Base-by-base conservation (phyloP, 2,329 filamentous ascomycete species). In the Pseudodiploospora longispora region DNA sequence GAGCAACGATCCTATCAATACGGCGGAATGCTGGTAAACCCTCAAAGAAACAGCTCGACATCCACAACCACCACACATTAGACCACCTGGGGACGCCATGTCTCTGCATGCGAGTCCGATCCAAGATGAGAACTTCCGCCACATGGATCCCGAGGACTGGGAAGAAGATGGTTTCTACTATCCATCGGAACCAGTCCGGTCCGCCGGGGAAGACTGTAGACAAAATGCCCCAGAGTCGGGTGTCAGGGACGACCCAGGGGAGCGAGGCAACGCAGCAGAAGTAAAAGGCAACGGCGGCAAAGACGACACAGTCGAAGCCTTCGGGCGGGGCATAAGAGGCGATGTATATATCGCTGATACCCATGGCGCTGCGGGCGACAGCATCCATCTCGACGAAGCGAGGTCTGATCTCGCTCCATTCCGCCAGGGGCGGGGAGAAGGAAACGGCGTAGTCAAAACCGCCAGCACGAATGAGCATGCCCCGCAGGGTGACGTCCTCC, bases 381-480 rank as follows among this genome's bases (percentile, higher is more conserved):
- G 79, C 51, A 63, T 76, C 61, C 80, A 96, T 85, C 41, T 81
- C 78, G 40, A 94, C 80, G 35, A 91, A 69, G 41, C 85, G 78
- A 38, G 75, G 69, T 42, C 87, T 80, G 7, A 82, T 75, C 47
- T 95, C 86, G 32, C 70, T 64, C 63, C 81, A 81, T 32, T 74
- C 72, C n/a, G 66, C 63, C 68, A 96, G 75, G 0, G 86, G 79
- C 7, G 90, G 90, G 1, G 74, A 60, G 52, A 96, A 74, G 3
- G 80, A 68, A 38, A 95, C 72, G 46, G 58, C 66, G 64, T 72
- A 67, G 4, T 64, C 61, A 51, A 55, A 67, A 42, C 59, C 68
- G 38, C 19, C 66, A 6, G 72, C 67, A 27, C 68, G 67, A 47
- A 77, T 77, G 55, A 91, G 71, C 65, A 96, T 75, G 50, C 73